Percentiles rank a stretch among this genome's conserved stretches.
phyloP scores from a whole-genome alignment of 495 filamentous ascomycete genomes.

The Tuber melanosporum region DNA sequence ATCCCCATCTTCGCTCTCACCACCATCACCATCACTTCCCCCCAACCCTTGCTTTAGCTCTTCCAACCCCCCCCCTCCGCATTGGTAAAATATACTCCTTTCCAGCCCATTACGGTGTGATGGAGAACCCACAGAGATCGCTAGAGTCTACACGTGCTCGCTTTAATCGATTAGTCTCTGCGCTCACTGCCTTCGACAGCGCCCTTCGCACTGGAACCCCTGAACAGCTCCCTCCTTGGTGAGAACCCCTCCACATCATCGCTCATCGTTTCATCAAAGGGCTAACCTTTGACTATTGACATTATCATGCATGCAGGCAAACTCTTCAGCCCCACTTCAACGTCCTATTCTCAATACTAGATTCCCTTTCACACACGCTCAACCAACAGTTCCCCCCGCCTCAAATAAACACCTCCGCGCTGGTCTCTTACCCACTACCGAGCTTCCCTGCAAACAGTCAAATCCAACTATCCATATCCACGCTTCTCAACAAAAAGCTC shows the following conservation, averaged over 20 bases:
- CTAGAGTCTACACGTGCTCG: constrained; percentile 60
- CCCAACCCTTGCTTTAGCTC: background rate
- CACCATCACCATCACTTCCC: background rate
- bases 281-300: constrained; percentile 13
- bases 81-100: background rate
- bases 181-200: constrained; percentile 51
- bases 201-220: constrained; percentile 47
- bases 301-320: constrained; percentile 12
- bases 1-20: background rate
- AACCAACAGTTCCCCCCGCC: constrained; percentile 51
- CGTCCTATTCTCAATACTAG: constrained; percentile 47
- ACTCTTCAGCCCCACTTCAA: constrained; percentile 35
- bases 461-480: constrained; percentile 50
- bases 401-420: constrained; percentile 43
- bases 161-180: constrained; percentile 54
- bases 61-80: background rate
- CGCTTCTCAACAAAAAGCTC: constrained; percentile 59
- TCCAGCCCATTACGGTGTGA: background rate
- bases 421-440: constrained; percentile 57
- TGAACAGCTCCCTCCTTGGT: constrained; percentile 59
- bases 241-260: constrained; percentile 7
- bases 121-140: constrained; percentile 45
- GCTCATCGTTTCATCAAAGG: background rate
- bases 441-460: constrained; percentile 55
- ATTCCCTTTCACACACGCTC: constrained; percentile 53